Evolutionary conservation across 345 rosid species (phyloP).

Genomic region (Populus davidiana): DNA sequence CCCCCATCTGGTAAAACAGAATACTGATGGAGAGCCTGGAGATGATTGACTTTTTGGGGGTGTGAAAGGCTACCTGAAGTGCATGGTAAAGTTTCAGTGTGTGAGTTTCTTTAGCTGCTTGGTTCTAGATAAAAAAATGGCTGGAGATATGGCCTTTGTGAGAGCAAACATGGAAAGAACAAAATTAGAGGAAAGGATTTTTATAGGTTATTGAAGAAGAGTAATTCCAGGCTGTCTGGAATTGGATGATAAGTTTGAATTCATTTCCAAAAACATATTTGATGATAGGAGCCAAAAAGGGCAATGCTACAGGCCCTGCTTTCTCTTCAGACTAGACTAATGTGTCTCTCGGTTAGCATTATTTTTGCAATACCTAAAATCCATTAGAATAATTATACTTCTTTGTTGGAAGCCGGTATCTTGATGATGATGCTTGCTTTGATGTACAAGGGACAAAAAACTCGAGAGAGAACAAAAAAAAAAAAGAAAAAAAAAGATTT

Average conservation of each 20-base stretch:
- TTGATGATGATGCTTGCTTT: neutral
- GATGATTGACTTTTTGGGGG: neutral
- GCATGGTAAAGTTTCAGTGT: slow-evolving; percentile 20
- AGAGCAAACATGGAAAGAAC: slow-evolving; percentile 20
- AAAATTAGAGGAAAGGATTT: slow-evolving; percentile 12
- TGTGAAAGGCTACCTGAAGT: slow-evolving; percentile 4
- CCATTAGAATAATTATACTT: neutral
- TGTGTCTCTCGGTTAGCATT: neutral
- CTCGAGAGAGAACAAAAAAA: too few relatives aligned
- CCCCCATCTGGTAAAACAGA: slow-evolving; percentile 53
- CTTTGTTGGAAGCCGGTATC: neutral
- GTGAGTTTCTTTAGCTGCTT: slow-evolving; percentile 11
- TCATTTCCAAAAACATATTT: neutral
- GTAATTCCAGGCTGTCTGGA: slow-evolving; percentile 21
- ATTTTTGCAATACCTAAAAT: neutral
- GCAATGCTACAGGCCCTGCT: neutral
- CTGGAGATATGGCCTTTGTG: neutral
- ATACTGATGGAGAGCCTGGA: neutral
- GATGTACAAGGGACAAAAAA: neutral
- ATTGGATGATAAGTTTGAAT: neutral
- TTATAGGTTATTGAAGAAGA: slow-evolving; percentile 25
- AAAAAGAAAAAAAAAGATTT: too few relatives aligned
- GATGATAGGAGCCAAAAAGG: neutral
- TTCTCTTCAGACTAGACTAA: neutral
- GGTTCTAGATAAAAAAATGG: slow-evolving; percentile 32